Evolutionary conservation across 1,284 basidiomycete species (phyloP).

Genomic region (Ceratobasidium sp.): DNA sequence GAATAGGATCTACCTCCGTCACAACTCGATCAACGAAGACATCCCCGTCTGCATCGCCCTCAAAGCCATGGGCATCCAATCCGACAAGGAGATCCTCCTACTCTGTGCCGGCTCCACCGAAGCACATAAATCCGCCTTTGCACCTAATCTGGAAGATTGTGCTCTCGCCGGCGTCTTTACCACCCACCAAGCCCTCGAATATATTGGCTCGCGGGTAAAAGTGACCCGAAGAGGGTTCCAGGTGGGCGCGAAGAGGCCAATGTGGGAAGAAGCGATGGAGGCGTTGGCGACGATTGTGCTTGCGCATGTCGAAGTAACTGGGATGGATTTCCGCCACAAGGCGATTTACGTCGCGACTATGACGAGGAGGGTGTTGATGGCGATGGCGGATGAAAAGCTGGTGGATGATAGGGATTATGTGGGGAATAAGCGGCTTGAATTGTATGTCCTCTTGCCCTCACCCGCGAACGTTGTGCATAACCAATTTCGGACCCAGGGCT

Average conservation of each 20-base stretch:
- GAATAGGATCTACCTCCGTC: conserved; percentile 94
- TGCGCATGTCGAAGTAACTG: conserved; percentile 94
- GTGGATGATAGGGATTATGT: conserved; percentile 99
- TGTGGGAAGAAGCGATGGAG: conserved; percentile 95
- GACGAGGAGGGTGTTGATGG: conserved; percentile 96
- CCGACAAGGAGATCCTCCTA: conserved; percentile 97
- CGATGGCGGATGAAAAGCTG: conserved; percentile 96
- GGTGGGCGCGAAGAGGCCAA: conserved; percentile 77
- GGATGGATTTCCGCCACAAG: conserved; percentile 93
- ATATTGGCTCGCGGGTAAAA: conserved; percentile 93
- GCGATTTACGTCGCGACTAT: conserved; percentile 98
- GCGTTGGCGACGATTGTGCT: conserved; percentile 97
- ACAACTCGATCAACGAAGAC: conserved; percentile 98
- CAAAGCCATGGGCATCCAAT: conserved; percentile 96
- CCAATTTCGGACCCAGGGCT: conserved; percentile 68
- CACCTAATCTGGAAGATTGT: conserved; percentile 94
- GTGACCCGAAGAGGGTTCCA: conserved; percentile 74
- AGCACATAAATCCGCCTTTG: conserved; percentile 88
- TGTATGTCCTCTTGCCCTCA: conserved; percentile 69
- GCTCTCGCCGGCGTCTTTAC: conserved; percentile 93
- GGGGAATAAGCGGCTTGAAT: conserved; percentile 97
- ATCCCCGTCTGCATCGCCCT: conserved; percentile 97
- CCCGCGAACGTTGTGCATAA: background rate
- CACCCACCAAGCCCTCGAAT: conserved; percentile 94
- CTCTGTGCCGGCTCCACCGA: conserved; percentile 95